Percentiles rank a stretch among this genome's conserved stretches.
These are phyloP conservation scores for Priceomyces carsonii DNA, from an alignment of 805 yeast species.

Conservation along the genomic window DNA sequence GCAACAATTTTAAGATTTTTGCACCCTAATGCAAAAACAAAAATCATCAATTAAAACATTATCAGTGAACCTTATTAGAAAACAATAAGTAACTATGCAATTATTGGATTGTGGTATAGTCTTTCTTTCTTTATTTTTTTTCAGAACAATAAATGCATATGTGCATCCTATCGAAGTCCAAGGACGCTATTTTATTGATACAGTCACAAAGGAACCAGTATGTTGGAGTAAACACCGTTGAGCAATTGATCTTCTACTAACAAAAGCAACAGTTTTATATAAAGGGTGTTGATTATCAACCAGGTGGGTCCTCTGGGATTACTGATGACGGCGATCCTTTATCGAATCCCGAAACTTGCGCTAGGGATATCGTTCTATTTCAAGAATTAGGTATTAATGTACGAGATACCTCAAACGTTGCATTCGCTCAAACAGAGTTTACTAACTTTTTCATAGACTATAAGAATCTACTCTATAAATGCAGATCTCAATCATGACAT, in stretches of 20 bases:
- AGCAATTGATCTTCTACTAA: constrained; percentile 10
- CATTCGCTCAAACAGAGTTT: no score
- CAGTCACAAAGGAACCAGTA: constrained; percentile 73
- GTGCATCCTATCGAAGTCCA: constrained; percentile 68
- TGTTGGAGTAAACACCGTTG: constrained; percentile 12
- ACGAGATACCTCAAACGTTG: constrained; percentile 2
- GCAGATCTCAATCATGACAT: constrained; percentile 80
- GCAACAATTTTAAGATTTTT: no score
- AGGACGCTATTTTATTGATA: constrained; percentile 75
- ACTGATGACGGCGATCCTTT: constrained; percentile 65
- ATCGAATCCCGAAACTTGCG: constrained; percentile 69
- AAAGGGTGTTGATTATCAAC: constrained; percentile 92
- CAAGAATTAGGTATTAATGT: constrained; percentile 81
- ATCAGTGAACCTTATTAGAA: no score
- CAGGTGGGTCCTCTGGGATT: constrained; percentile 88
- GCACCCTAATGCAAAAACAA: no score
- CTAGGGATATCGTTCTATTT: constrained; percentile 77
- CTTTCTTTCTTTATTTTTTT: no score
- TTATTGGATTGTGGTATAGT: no score
- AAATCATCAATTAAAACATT: no score
- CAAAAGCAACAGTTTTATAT: constrained; percentile 56
- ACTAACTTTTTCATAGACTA: constrained; percentile 55
- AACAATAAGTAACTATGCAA: no score
- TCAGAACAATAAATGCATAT: no score
- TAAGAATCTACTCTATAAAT: constrained; percentile 84